Base-by-base conservation (phyloP, 768 basidiomycete species). In the Neoboletus brunneissimus region DNA sequence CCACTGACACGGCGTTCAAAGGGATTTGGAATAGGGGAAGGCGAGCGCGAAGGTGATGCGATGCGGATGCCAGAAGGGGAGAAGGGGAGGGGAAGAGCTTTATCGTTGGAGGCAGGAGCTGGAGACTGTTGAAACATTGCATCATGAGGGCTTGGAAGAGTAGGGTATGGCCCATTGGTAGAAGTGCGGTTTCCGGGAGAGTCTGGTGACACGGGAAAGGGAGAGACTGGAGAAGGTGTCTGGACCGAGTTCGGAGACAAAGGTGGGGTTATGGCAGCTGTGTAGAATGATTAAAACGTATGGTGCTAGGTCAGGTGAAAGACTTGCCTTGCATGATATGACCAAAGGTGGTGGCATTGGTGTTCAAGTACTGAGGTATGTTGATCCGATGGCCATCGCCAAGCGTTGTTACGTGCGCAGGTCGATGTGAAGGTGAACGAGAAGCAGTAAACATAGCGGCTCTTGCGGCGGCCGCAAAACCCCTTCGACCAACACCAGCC, bases 1-100 rank as follows among this genome's bases (percentile, higher is more conserved):
- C 95, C 69, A 92, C 96, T 73, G 86, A 98, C 71, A 91, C 94
- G 74, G 91, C 91, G 73, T 85, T 80, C 66, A 86, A 96, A 69
- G 88, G 96, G 67, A 91, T 91, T 80, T 87, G 96, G 93, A 90
- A 97, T 68, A 1, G 66, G 68, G 9, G 71, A 72, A 50, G 68
- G 70, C n/a, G 66, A 62, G 31, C 59, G 65, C 3, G 74, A 64
- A 35, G 69, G 61, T 5, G 66, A 69, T 20, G 63, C 72, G 38
- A 75, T 64, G 53, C 62, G 64, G 29, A 72, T 54, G 27, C 18
- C 48, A 31, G 59, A 58, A 46, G 65, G 51, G 20, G 73, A 63
- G 20, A 71, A 63, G 0, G 61, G 31, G 18, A 57, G 64, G 32
- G 58, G 56, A 16, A 12, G 44, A 16, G 15, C 27, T 48, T 72